phyloP scores from a whole-genome alignment of 164 flowering plant genomes.

The Stephania cephalantha region DNA sequence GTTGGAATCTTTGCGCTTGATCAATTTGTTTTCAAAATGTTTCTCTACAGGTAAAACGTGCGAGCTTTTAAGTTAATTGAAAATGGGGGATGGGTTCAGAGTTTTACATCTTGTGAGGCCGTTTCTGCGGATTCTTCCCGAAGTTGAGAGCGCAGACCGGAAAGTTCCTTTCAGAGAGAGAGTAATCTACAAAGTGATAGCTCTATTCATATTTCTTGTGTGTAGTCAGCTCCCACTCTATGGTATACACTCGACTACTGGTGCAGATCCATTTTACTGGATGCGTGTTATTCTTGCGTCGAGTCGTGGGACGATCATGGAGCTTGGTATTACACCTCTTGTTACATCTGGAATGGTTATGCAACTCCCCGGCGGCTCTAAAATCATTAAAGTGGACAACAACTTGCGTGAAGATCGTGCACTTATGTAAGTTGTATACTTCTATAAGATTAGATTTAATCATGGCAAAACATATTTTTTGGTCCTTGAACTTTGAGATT shows the following conservation, averaged over 20 bases:
- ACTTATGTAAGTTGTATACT: neutral
- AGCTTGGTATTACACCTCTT: conserved; percentile 8
- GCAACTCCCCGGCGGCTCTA: conserved; percentile 6
- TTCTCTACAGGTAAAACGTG: too few relatives aligned
- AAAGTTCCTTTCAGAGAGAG: conserved; percentile 10
- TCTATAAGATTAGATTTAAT: neutral
- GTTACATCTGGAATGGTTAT: conserved; percentile 9
- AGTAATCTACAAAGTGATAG: conserved; percentile 5
- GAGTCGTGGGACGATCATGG: conserved; percentile 7
- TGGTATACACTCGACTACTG: conserved; percentile 8
- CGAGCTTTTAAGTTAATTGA: neutral
- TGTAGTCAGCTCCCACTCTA: conserved; percentile 8
- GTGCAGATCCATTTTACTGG: conserved; percentile 10
- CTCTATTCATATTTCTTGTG: conserved; percentile 2
- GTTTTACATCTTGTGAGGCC: too few relatives aligned
- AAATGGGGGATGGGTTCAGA: too few relatives aligned
- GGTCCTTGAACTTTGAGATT: too few relatives aligned
- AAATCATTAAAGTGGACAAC: conserved; percentile 10
- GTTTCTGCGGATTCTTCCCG: neutral
- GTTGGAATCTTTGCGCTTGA: too few relatives aligned
- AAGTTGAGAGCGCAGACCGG: conserved; percentile 10
- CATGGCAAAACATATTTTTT: too few relatives aligned
- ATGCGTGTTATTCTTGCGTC: conserved; percentile 11
- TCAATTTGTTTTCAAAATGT: too few relatives aligned
- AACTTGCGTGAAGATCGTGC: conserved; percentile 1